Conservation (phyloP, 768 basidiomycete genomes). For the Epithele typhae region DNA sequence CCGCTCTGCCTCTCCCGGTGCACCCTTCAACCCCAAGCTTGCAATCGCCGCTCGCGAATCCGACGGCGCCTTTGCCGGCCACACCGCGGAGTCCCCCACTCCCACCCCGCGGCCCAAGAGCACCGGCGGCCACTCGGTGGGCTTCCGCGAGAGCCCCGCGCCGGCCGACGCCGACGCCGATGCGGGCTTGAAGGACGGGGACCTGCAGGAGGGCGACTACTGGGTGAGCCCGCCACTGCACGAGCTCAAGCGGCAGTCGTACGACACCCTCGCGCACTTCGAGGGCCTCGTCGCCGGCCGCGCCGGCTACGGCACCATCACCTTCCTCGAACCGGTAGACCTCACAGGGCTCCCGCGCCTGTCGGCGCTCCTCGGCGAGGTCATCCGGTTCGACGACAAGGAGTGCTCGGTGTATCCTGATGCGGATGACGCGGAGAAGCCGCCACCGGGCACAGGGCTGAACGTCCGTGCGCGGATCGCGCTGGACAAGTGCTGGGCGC, state of each 20-base stretch:
- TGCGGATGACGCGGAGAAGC: conserved; percentile 80
- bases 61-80: conserved; percentile 38
- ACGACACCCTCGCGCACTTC: conserved; percentile 70
- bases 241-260: conserved; percentile 64
- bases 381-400: conserved; percentile 86
- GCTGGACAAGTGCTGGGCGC: conserved; percentile 79
- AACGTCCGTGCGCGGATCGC: conserved; percentile 83
- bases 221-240: conserved; percentile 80
- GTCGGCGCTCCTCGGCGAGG: conserved; percentile 77
- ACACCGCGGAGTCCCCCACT: conserved; percentile 11
- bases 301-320: conserved; percentile 86
- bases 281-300: conserved; percentile 82
- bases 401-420: conserved; percentile 95
- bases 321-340: conserved; percentile 76
- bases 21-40: conserved; percentile 72
- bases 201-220: conserved; percentile 83
- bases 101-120: conserved; percentile 25
- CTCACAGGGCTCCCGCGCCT: conserved; percentile 81
- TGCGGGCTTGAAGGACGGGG: conserved; percentile 26
- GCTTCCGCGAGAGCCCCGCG: conserved; percentile 18
- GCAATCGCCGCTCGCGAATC: conserved; percentile 73
- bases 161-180: conserved; percentile 29
- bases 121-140: conserved; percentile 38
- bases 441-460: conserved; percentile 76
- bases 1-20: conserved; percentile 34